These are phyloP conservation scores for Sarcodon aspratus DNA, from an alignment of 768 basidiomycete genomes.

Conservation along the genomic window DNA sequence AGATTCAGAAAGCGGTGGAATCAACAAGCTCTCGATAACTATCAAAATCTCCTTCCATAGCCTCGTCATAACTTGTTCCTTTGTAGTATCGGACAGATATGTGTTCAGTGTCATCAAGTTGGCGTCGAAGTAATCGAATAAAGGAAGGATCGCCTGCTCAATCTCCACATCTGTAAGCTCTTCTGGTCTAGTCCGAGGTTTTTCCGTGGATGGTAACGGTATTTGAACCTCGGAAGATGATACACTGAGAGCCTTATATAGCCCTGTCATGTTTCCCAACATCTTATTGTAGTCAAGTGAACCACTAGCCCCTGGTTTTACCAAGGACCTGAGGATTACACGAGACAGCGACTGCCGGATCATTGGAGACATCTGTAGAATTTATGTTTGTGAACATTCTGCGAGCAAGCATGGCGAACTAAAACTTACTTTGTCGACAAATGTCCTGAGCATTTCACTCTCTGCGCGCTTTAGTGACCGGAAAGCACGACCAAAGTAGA, in stretches of 20 bases:
- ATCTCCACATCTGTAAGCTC: constrained; percentile 89
- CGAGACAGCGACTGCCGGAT: constrained; percentile 81
- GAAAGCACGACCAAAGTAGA: constrained; percentile 95
- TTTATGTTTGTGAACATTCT: background rate
- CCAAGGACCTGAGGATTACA: constrained; percentile 59
- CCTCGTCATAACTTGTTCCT: constrained; percentile 84
- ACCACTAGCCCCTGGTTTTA: constrained; percentile 39
- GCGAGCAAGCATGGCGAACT: background rate
- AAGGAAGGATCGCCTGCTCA: constrained; percentile 79
- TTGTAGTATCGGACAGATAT: constrained; percentile 71
- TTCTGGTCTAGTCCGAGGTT: constrained; percentile 66
- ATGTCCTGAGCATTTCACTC: constrained; percentile 89
- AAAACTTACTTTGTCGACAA: constrained; percentile 83
- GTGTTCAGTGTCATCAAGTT: constrained; percentile 89
- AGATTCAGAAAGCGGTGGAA: constrained; percentile 81
- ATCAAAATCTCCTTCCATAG: constrained; percentile 94
- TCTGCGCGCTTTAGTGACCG: constrained; percentile 87
- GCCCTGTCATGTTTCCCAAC: constrained; percentile 66
- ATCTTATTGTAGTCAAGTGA: constrained; percentile 86
- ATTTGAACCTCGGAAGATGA: constrained; percentile 61
- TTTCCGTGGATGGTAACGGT: constrained; percentile 64
- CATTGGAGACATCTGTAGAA: constrained; percentile 79
- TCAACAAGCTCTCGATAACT: constrained; percentile 77
- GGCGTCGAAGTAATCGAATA: constrained; percentile 95
- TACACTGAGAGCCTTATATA: constrained; percentile 68